phyloP scores from a whole-genome alignment of 2,329 filamentous ascomycete species.

The Sporothrix globosa region DNA sequence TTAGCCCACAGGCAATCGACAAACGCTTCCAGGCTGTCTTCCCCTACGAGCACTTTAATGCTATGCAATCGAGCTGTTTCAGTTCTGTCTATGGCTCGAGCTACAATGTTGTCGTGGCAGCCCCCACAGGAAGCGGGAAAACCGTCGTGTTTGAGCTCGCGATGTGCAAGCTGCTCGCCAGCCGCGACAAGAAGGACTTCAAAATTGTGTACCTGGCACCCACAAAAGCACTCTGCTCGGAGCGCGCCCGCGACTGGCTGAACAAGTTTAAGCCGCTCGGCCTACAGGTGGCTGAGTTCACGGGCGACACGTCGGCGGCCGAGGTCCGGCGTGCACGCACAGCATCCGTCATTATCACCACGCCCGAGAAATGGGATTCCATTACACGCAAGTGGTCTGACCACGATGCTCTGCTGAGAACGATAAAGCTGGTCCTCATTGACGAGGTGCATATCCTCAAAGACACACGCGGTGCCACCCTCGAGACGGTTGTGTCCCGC shows the following conservation, averaged over 20 bases:
- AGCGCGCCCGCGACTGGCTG: conserved; percentile 76
- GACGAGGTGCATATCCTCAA: conserved; percentile 89
- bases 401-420: conserved; percentile 70
- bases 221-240: conserved; percentile 79
- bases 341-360: conserved; percentile 82
- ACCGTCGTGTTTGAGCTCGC: conserved; percentile 81
- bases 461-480: conserved; percentile 73
- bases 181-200: conserved; percentile 61
- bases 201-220: conserved; percentile 87
- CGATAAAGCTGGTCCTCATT: conserved; percentile 79
- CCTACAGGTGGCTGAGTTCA: conserved; percentile 74
- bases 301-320: conserved; percentile 73
- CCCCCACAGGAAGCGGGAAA: conserved; percentile 85
- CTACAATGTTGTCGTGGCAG: conserved; percentile 77
- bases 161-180: conserved; percentile 70
- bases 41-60: conserved; percentile 76
- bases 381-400: conserved; percentile 87
- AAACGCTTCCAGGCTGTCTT: conserved; percentile 67
- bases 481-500: conserved; percentile 82
- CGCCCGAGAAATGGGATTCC: conserved; percentile 90
- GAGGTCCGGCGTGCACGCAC: conserved; percentile 70
- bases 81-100: conserved; percentile 64
- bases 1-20: conserved; percentile 63
- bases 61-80: conserved; percentile 81
- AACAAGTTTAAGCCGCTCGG: conserved; percentile 70